Base-by-base conservation (phyloP, 768 basidiomycete species). In the Calocybe gangraenosa region DNA sequence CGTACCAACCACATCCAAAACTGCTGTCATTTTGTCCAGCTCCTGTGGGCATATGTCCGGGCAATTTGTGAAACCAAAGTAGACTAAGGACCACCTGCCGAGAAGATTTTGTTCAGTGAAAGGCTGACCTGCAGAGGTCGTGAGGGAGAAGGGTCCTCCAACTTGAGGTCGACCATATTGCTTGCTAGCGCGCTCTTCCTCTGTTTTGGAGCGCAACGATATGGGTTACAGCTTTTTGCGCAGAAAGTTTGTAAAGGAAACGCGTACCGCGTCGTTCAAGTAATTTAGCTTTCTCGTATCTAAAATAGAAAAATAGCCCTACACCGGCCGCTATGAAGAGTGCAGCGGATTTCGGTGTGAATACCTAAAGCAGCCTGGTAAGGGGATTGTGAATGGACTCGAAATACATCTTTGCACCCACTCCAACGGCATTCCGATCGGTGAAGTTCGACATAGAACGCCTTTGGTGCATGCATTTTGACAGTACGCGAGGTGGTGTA, bases 11-110 rank as follows among this genome's bases (percentile, higher is more conserved):
- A 72, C 65, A 23, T 85, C 74, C 34, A 98, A 72, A 14, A 93
- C 82, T 0, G 66, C 73, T 10, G 87, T 82, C 69, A 97, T 81
- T 71, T 98, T 98, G 71, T 99, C 96, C 21, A 99, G 74, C 67
- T 98, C 95, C 44, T 94, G 90, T 1, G 96, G 96, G 60, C 96
- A 99, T 43, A 99, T 97, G 65, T 99, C 96, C 5, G 96, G 95
- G 65, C 96, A 99, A 65, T 99, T 95, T 22, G 95, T 94, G 71
- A 98, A 99, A n/a, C 96, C 96, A 66, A 99, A 99, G 69, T 97
- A 91, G 37, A 90, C 76, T 48, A 91, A 67, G n/a, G 76, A 87
- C 91, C 91, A 97, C 68, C 89, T 87, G 28, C 93, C 94, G 19
- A 87, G 64, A 37, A 98, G 69, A 58, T 95, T 79, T 44, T 87